These are phyloP conservation scores for Leucosporidium yakuticum DNA, from an alignment of 768 basidiomycete genomes.

Conservation along the genomic window DNA sequence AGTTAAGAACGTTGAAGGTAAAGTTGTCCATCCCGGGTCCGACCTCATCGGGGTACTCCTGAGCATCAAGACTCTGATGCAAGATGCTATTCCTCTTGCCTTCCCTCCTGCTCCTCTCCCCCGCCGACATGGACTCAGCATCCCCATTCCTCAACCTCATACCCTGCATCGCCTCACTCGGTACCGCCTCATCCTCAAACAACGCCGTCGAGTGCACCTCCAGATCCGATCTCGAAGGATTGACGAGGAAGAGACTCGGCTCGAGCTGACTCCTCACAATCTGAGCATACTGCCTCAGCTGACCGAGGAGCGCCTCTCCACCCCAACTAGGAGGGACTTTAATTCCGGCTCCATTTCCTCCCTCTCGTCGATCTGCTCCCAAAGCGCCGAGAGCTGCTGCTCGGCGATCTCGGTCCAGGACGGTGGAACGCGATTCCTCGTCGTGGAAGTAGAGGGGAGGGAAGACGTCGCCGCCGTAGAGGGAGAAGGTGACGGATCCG, in stretches of 20 bases:
- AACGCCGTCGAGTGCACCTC: conserved; percentile 81
- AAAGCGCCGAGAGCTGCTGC: conserved; percentile 17
- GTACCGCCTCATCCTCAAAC: conserved; percentile 45
- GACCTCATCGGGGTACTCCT: conserved; percentile 31
- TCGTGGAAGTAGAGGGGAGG: conserved; percentile 94
- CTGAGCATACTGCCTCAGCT: conserved; percentile 73
- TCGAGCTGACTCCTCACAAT: conserved; percentile 80
- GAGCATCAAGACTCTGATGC: conserved; percentile 57
- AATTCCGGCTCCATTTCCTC: not conserved
- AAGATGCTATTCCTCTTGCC: conserved; percentile 64
- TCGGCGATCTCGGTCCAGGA: conserved; percentile 36
- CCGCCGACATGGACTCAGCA: not conserved
- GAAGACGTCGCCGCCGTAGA: conserved; percentile 58
- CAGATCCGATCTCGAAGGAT: conserved; percentile 86
- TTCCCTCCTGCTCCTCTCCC: conserved; percentile 6
- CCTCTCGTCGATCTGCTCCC: conserved; percentile 46
- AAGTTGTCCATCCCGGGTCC: conserved; percentile 36
- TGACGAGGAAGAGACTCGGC: conserved; percentile 77
- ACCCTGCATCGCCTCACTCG: conserved; percentile 13
- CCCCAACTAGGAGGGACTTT: conserved; percentile 30
- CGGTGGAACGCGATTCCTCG: conserved; percentile 75
- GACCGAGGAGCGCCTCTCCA: conserved; percentile 56
- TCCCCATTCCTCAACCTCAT: conserved; percentile 2
- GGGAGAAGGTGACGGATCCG: conserved; percentile 81
- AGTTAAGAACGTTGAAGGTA: conserved; percentile 60